Conservation (phyloP, 306 rosid species). For the Arachis stenosperma region DNA sequence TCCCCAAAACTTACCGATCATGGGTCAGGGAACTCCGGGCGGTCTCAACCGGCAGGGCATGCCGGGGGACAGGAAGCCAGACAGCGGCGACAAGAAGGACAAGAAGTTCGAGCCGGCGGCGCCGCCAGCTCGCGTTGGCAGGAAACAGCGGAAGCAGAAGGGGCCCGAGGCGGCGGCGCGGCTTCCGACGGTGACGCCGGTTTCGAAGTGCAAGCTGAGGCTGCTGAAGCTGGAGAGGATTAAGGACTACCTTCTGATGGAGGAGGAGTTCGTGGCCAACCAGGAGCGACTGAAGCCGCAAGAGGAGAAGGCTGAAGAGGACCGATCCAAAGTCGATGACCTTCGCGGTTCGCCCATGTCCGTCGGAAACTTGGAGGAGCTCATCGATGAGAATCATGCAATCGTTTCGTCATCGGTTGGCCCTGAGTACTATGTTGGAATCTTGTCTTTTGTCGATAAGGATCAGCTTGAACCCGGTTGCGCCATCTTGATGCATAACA, state of each 20-base stretch:
- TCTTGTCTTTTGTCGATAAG: constrained; percentile 91
- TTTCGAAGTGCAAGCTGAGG: constrained; percentile 85
- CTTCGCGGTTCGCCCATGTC: constrained; percentile 98
- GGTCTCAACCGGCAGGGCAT: constrained; percentile 79
- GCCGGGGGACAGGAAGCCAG: constrained; percentile 81
- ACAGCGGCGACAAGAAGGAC: constrained; percentile 81
- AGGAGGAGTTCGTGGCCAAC: constrained; percentile 92
- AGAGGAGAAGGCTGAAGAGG: constrained; percentile 98
- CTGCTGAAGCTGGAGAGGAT: constrained; percentile 89
- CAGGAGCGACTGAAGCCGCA: constrained; percentile 96
- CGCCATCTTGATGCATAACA: constrained; percentile 94
- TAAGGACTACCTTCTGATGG: constrained; percentile 91
- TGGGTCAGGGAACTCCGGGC: constrained; percentile 99
- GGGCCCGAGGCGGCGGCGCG: constrained; percentile 98
- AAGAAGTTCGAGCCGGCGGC: constrained; percentile 96
- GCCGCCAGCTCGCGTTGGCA: constrained; percentile 92
- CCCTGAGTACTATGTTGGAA: constrained; percentile 94
- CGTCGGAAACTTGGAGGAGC: constrained; percentile 90
- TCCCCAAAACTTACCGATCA: not conserved
- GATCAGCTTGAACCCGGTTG: constrained; percentile 99
- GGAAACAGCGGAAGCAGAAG: constrained; percentile 94
- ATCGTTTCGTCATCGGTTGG: constrained; percentile 97
- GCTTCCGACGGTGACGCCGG: constrained; percentile 89
- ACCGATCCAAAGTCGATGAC: constrained; percentile 96
- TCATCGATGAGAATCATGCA: constrained; percentile 95